Conservation (phyloP, 2,329 filamentous ascomycete species). For the Raffaelea deltoideospora region DNA sequence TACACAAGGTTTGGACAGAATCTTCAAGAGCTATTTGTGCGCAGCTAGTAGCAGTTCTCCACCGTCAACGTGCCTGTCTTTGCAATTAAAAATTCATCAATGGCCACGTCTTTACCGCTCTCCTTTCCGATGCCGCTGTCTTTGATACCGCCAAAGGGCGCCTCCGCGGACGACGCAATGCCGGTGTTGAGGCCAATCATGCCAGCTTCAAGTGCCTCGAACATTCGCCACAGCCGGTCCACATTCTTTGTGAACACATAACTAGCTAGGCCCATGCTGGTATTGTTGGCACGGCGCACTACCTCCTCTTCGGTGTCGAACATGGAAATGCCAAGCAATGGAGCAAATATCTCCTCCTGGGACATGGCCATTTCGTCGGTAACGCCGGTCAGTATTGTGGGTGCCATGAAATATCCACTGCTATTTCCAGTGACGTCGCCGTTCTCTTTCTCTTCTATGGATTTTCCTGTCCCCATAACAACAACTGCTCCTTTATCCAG, state of each 20-base stretch:
- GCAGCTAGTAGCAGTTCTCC: slow-evolving; percentile 19
- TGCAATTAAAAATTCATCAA: slow-evolving; percentile 29
- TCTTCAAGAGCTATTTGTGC: too few relatives aligned
- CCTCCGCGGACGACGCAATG: slow-evolving; percentile 25
- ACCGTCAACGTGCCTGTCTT: slow-evolving; percentile 29
- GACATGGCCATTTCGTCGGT: slow-evolving; percentile 31
- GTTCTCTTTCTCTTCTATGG: too few relatives aligned
- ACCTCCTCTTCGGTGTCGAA: slow-evolving; percentile 45
- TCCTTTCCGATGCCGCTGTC: slow-evolving; percentile 31
- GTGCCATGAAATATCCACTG: slow-evolving; percentile 52
- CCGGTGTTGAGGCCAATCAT: slow-evolving; percentile 26
- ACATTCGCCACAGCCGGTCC: slow-evolving; percentile 39
- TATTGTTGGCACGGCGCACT: slow-evolving; percentile 37
- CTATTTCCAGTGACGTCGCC: slow-evolving; percentile 26
- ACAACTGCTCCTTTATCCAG: slow-evolving; percentile 45
- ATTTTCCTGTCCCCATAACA: too few relatives aligned
- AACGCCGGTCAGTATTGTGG: slow-evolving; percentile 36
- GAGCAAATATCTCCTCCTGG: slow-evolving; percentile 42
- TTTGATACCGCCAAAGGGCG: slow-evolving; percentile 33
- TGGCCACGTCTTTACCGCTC: slow-evolving; percentile 29
- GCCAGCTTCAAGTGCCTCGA: slow-evolving; percentile 43
- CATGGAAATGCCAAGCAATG: slow-evolving; percentile 36
- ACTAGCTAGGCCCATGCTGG: slow-evolving; percentile 41
- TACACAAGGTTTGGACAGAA: too few relatives aligned
- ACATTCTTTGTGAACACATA: slow-evolving; percentile 23